Percentiles rank a stretch among this genome's conserved stretches.
Conservation (phyloP, 2,329 filamentous ascomycete species). For the Trichoderma brevicompactum region DNA sequence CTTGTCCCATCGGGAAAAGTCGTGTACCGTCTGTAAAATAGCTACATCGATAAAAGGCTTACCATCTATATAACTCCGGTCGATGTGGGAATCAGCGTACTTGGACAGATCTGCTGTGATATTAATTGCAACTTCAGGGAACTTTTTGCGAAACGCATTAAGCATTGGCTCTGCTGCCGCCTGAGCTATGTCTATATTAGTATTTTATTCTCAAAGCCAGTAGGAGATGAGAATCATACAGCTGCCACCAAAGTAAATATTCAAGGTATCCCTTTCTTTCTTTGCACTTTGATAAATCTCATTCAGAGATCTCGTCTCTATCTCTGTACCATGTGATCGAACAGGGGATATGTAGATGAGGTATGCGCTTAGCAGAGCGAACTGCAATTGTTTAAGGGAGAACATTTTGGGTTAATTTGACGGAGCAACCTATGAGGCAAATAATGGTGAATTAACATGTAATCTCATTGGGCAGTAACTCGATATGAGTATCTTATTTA, state of each 20-base stretch:
- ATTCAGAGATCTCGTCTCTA: conserved; percentile 9
- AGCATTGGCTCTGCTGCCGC: conserved; percentile 17
- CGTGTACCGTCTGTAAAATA: conserved; percentile 15
- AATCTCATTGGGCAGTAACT: background rate
- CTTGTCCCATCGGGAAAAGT: conserved; percentile 18
- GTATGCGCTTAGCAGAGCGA: background rate
- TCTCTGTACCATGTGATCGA: background rate
- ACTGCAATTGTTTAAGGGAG: background rate
- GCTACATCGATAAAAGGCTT: conserved; percentile 18
- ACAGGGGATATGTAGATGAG: background rate
- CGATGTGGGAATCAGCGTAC: conserved; percentile 19
- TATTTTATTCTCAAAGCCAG: background rate
- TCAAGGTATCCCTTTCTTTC: conserved; percentile 4
- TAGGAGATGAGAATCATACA: background rate
- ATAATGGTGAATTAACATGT: background rate
- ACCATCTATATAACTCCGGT: conserved; percentile 18
- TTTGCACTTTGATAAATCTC: conserved; percentile 5
- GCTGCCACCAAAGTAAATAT: conserved; percentile 15
- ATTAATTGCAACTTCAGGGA: conserved; percentile 17
- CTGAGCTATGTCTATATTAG: background rate
- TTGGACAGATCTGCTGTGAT: conserved; percentile 19
- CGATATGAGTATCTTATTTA: background rate
- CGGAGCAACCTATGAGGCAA: background rate
- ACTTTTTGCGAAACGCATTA: conserved; percentile 1
- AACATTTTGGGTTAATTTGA: background rate